Evolutionary conservation across 2,329 filamentous ascomycete species (phyloP), one percentile per base, ranked within the genome.

Genomic region (Mycosphaerella sp.): DNA sequence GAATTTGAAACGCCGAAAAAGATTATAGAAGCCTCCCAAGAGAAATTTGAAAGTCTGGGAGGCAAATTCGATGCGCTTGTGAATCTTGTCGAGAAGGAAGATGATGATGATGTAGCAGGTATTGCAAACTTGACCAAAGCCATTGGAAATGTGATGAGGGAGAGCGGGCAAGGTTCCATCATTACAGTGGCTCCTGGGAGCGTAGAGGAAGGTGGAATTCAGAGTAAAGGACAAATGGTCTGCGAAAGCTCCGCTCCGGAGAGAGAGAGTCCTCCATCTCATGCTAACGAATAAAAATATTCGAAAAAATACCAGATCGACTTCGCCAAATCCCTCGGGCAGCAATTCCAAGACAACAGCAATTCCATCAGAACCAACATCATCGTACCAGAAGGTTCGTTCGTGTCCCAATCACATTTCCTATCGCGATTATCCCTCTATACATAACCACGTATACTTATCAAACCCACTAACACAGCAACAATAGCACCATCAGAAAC

Each of bases 61-160:
- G 59, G 59, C 12, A 56, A 54, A 21, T 39, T 62, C 9, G 60
- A 61, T 52, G 57, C 51, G 0, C 23, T 62, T 21, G 53, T 62
- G 12, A 57, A 58, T 48, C 41, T 61, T 9, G 45, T 58, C 8
- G 29, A 11, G 5, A 40, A 48, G 29, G 34, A 31, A 38, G 14
- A 17, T 17, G 14, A 17, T 17, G 26, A 26, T 26, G 55, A 49
- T 17, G 9, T 53, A 14, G 23, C 43, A 12, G 55, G 45, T 8
- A 29, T 52, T n/a, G 31, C 32, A 8, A 39, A 29, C 8, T 40
- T 62, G 48, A 53, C 36, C 3, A 21, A 51, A 26, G 51, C 26
- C 2, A 42, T 56, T 14, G 51, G 41, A 17, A 32, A 41, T 9
- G 55, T 56, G 2, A 62, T 61, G 53, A 48, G 26, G 23, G 29